Evolutionary conservation across 192 early-diverging fungal species (phyloP), one percentile per base, ranked within the genome.

Genomic region (Umbelopsis sp.): DNA sequence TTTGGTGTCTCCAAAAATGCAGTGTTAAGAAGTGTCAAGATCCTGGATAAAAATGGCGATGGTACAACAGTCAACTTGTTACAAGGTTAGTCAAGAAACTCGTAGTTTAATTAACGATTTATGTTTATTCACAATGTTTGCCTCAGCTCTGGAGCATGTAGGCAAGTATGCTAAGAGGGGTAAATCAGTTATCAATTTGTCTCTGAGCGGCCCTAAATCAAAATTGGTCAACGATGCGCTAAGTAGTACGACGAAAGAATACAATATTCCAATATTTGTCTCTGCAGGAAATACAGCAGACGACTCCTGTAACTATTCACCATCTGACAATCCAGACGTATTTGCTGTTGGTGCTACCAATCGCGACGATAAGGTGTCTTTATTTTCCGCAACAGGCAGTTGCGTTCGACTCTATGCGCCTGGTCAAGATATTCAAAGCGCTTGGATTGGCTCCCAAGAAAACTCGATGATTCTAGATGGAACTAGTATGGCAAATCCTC

Each of bases 1-100:
- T 90, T 80, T 70, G 88, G 88, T 52, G 85, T 90, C 48, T 88
- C 88, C 53, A 90, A 87, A 76, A 81, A 84, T 51, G 88, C 75
- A 22, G 71, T 67, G 18, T 23, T 90, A 37, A 75, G 89, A 44
- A 80, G 73, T 52, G 79, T 90, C 45, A 83, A 89, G 71, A 86
- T 88, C 30, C 64, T 90, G 22, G 78, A 81, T 69, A 74, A 66
- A 9, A 1, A 69, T 35, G 89, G 88, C 23, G 61, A 58, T 20
- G 88, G 87, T 20, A 25, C 79, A n/a, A 76, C 46, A 55, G 74
- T 78, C 20, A 74, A 70, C 47, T 53, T 90, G 5, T 81, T 90
- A 64, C 73, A 72, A 9, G 88, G 80, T 21, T 64, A 90, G 65
- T 18, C 70, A 30, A 71, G 68, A 20, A 70, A 66, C 3, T 21